Percentiles rank a stretch among this genome's conserved stretches.
These are phyloP conservation scores for Trametes villosa DNA, from an alignment of 768 basidiomycete species.

Conservation along the genomic window DNA sequence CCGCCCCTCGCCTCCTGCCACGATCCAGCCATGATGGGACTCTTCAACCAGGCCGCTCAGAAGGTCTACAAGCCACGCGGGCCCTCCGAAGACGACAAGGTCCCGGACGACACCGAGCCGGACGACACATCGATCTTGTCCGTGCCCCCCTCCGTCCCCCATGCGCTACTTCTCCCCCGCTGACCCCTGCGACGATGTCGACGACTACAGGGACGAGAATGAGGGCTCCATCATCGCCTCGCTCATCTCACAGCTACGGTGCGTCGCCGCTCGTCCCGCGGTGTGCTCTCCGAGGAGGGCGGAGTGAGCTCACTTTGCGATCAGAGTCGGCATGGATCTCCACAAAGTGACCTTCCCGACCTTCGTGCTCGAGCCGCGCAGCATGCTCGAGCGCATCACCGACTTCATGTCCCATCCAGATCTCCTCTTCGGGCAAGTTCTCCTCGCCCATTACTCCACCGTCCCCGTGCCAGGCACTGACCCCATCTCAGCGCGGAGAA, in stretches of 20 bases:
- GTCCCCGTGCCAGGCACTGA: not conserved
- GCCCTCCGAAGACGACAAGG: slow-evolving; percentile 64
- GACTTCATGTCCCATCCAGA: slow-evolving; percentile 99
- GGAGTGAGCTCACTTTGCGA: not conserved
- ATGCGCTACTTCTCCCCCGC: slow-evolving; percentile 36
- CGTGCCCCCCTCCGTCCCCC: slow-evolving; percentile 43
- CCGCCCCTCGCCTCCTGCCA: slow-evolving; percentile 5
- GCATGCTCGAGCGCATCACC: slow-evolving; percentile 97
- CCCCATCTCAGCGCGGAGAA: slow-evolving; percentile 65
- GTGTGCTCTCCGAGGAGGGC: not conserved
- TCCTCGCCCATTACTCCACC: slow-evolving; percentile 9
- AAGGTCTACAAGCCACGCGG: slow-evolving; percentile 72
- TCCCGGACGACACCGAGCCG: slow-evolving; percentile 81
- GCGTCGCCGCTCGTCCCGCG: slow-evolving; percentile 27
- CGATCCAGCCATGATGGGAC: slow-evolving; percentile 67
- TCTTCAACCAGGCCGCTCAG: slow-evolving; percentile 72
- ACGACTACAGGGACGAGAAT: slow-evolving; percentile 74
- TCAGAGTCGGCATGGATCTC: slow-evolving; percentile 95
- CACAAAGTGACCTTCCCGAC: slow-evolving; percentile 92
- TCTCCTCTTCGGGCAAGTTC: slow-evolving; percentile 87
- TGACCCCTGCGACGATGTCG: slow-evolving; percentile 41
- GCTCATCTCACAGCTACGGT: slow-evolving; percentile 90
- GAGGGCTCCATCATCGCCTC: slow-evolving; percentile 89
- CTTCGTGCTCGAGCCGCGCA: slow-evolving; percentile 95
- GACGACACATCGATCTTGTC: slow-evolving; percentile 91